phyloP scores from a whole-genome alignment of 2,329 filamentous ascomycete species.

The Plenodomus biglobosus region DNA sequence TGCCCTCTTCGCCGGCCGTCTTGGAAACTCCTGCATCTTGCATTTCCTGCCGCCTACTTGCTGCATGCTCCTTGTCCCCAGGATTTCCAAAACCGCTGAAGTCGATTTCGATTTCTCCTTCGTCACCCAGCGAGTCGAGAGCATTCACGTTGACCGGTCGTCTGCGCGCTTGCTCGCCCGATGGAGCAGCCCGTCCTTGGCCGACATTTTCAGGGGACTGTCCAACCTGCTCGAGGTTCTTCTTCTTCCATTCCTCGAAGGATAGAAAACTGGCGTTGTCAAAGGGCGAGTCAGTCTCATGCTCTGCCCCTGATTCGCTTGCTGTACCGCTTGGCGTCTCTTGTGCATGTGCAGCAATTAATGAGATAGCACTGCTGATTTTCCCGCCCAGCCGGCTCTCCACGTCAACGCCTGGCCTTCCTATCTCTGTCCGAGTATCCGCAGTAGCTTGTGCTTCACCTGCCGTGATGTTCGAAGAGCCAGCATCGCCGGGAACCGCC shows the following conservation, averaged over 20 bases:
- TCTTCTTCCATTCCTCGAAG: conserved; percentile 97
- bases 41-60: conserved; percentile 14
- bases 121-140: conserved; percentile 79
- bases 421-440: conserved; percentile 13
- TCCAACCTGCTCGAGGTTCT: conserved; percentile 82
- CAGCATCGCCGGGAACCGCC: conserved; percentile 30
- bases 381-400: conserved; percentile 9
- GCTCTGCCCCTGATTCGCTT: conserved; percentile 50
- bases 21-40: conserved; percentile 20
- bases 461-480: conserved; percentile 12
- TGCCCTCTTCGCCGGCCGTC: conserved; percentile 27
- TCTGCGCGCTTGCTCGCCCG: conserved; percentile 51
- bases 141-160: conserved; percentile 63
- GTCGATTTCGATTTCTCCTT: conserved; percentile 79
- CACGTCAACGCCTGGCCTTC: conserved; percentile 11
- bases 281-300: conserved; percentile 65
- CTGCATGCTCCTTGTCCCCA: conserved; percentile 22
- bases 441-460: conserved; percentile 13
- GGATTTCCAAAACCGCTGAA: conserved; percentile 63
- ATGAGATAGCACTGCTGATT: conserved; percentile 1
- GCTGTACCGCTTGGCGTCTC: conserved; percentile 11
- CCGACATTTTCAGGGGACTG: conserved; percentile 72
- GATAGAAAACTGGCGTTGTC: conserved; percentile 86
- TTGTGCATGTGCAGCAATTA: conserved; percentile 7
- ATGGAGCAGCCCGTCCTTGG: conserved; percentile 53